phyloP scores from a whole-genome alignment of 2,329 filamentous ascomycete genomes.

The Erysiphe pulchra region DNA sequence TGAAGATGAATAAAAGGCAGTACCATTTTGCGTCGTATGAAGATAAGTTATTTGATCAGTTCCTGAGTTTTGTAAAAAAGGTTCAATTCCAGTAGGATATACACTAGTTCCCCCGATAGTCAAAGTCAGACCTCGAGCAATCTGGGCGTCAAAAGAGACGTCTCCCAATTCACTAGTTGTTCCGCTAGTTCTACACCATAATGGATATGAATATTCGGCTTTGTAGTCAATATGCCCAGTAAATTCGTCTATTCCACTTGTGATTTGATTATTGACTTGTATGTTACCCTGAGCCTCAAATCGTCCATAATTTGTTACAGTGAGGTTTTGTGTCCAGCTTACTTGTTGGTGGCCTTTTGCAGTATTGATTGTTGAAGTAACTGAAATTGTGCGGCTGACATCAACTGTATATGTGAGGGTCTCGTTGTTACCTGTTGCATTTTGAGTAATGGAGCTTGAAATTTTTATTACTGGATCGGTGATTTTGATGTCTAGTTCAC shows the following conservation, averaged over 20 bases:
- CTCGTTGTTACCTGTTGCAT: slow-evolving; percentile 27
- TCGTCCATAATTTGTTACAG: slow-evolving; percentile 27
- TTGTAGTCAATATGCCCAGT: slow-evolving; percentile 10
- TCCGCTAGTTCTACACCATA: slow-evolving; percentile 29
- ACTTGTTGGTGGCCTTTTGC: slow-evolving; percentile 18
- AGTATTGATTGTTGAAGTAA: slow-evolving; percentile 25
- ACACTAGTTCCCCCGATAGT: slow-evolving; percentile 20
- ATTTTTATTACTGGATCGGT: slow-evolving; percentile 21
- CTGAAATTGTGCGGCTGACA: slow-evolving; percentile 26
- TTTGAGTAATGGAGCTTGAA: slow-evolving; percentile 21
- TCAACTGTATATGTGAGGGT: slow-evolving; percentile 31
- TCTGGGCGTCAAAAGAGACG: slow-evolving; percentile 21
- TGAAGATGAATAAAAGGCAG: slow-evolving; percentile 25
- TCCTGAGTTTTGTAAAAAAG: slow-evolving; percentile 18
- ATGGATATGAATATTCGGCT: slow-evolving; percentile 29
- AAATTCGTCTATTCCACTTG: slow-evolving; percentile 20
- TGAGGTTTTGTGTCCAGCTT: slow-evolving; percentile 32
- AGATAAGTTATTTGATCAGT: slow-evolving; percentile 17
- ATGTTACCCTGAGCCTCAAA: slow-evolving; percentile 27
- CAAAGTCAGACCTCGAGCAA: slow-evolving; percentile 23
- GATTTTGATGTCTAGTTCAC: slow-evolving; percentile 12
- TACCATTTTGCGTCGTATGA: slow-evolving; percentile 29
- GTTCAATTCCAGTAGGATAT: slow-evolving; percentile 34
- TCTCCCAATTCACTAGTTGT: slow-evolving; percentile 18
- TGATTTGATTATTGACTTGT: slow-evolving; percentile 25